phyloP scores from a whole-genome alignment of 129 eudicot genomes.

The Flaveria sonorensis region DNA sequence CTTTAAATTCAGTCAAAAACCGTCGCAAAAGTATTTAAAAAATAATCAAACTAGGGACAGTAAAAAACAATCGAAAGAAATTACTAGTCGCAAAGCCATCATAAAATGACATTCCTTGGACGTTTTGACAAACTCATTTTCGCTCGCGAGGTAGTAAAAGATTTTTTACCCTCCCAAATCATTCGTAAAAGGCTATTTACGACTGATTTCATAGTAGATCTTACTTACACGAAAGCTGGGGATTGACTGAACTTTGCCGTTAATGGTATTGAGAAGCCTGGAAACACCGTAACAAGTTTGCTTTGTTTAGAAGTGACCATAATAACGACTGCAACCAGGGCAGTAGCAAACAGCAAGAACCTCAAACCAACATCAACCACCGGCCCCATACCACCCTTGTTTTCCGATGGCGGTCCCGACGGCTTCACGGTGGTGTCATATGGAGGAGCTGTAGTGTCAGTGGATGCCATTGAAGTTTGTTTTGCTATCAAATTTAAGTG shows the following conservation, averaged over 20 bases:
- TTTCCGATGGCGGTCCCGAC: conserved; percentile 18
- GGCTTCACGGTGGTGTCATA: conserved; percentile 8
- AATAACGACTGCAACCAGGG: conserved; percentile 54
- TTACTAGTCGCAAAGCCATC: too few relatives aligned
- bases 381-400: neutral
- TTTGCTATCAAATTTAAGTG: neutral
- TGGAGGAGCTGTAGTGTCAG: neutral
- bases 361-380: conserved; percentile 54
- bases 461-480: conserved; percentile 27
- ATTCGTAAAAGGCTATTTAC: too few relatives aligned
- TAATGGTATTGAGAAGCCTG: conserved; percentile 14
- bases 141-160: too few relatives aligned
- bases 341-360: conserved; percentile 49
- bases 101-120: too few relatives aligned
- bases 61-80: too few relatives aligned
- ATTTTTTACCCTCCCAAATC: too few relatives aligned
- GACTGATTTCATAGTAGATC: too few relatives aligned
- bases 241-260: conserved; percentile 54
- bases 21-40: too few relatives aligned
- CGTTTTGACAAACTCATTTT: too few relatives aligned
- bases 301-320: conserved; percentile 78
- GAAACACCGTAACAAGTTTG: conserved; percentile 31
- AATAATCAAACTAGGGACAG: too few relatives aligned
- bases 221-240: conserved; percentile 74
- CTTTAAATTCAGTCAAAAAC: too few relatives aligned